Conservation (phyloP, 306 rosid species). For the Trifolium repens region DNA sequence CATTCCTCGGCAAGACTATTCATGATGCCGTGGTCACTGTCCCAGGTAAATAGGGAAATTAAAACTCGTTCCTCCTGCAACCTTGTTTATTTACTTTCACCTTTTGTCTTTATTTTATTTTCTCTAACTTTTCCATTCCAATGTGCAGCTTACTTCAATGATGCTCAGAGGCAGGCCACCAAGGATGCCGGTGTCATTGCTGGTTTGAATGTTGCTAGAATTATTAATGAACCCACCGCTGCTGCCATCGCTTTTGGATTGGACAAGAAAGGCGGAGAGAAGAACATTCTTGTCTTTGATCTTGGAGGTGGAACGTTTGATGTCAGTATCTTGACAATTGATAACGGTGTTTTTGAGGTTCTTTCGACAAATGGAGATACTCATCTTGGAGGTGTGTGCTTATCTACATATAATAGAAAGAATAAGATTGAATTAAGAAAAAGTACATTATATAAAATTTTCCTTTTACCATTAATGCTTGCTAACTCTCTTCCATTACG, state of each 20-base stretch:
- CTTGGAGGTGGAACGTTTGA: conserved; percentile 99
- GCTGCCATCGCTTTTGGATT: conserved; percentile 98
- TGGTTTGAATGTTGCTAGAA: conserved; percentile 96
- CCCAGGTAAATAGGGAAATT: conserved; percentile 63
- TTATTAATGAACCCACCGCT: conserved; percentile 96
- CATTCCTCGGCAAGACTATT: conserved; percentile 93
- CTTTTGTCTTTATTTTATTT: neutral
- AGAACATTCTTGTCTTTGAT: conserved; percentile 96
- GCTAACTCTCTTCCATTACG: neutral
- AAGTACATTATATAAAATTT: neutral
- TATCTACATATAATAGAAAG: neutral
- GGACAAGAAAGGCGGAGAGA: conserved; percentile 99
- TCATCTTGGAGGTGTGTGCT: conserved; percentile 88
- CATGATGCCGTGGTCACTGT: conserved; percentile 92
- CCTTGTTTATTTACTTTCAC: neutral
- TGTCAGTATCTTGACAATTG: conserved; percentile 98
- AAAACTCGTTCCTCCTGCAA: neutral
- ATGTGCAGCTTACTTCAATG: conserved; percentile 88
- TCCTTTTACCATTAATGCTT: neutral
- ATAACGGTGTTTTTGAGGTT: conserved; percentile 96
- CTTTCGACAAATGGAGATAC: conserved; percentile 97
- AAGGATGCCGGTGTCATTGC: conserved; percentile 98
- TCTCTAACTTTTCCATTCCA: conserved; percentile 19
- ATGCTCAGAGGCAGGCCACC: conserved; percentile 99
- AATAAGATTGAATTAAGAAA: neutral